A percentile compares a stretch with the other conserved stretches of the same genome.
These are phyloP conservation scores for Lophiostoma macrostomum DNA, from an alignment of 495 filamentous ascomycete genomes.

Conservation along the genomic window DNA sequence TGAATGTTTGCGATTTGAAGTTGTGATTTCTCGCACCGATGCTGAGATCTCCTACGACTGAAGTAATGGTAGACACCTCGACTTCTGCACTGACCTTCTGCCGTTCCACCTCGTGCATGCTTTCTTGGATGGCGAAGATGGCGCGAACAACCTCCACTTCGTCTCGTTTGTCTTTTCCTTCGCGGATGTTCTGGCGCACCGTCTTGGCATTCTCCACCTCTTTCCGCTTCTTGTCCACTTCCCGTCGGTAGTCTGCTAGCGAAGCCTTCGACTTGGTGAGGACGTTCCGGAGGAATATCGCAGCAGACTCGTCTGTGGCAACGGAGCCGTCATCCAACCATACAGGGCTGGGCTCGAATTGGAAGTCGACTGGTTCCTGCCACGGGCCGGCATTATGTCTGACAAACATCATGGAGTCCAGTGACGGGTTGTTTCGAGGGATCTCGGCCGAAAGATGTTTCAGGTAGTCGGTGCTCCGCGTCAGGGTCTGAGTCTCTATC, in stretches of 20 bases:
- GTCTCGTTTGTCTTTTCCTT: conserved; percentile 79
- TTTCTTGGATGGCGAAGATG: conserved; percentile 76
- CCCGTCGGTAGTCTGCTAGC: conserved; percentile 70
- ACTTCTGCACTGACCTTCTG: conserved; percentile 84
- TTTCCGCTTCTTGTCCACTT: conserved; percentile 76
- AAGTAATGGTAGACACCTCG: conserved; percentile 83
- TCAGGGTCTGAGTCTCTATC: conserved; percentile 71
- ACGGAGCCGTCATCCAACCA: conserved; percentile 94
- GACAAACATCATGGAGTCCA: conserved; percentile 97
- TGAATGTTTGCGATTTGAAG: conserved; percentile 96
- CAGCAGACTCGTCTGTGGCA: conserved; percentile 76
- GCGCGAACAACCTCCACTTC: conserved; percentile 74
- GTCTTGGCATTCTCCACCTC: conserved; percentile 76
- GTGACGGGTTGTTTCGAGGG: conserved; percentile 76
- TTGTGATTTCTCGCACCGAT: conserved; percentile 89
- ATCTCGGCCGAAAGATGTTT: conserved; percentile 74
- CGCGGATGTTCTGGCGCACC: conserved; percentile 67
- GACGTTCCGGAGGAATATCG: conserved; percentile 86
- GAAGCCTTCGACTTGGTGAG: conserved; percentile 84
- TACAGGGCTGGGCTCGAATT: conserved; percentile 91
- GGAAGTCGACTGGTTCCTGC: conserved; percentile 77
- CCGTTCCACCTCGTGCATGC: conserved; percentile 80
- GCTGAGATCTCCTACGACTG: conserved; percentile 83
- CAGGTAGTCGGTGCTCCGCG: conserved; percentile 67
- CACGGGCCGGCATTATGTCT: conserved; percentile 79